phyloP scores from a whole-genome alignment of 495 filamentous ascomycete genomes.

The Letharia lupina region DNA sequence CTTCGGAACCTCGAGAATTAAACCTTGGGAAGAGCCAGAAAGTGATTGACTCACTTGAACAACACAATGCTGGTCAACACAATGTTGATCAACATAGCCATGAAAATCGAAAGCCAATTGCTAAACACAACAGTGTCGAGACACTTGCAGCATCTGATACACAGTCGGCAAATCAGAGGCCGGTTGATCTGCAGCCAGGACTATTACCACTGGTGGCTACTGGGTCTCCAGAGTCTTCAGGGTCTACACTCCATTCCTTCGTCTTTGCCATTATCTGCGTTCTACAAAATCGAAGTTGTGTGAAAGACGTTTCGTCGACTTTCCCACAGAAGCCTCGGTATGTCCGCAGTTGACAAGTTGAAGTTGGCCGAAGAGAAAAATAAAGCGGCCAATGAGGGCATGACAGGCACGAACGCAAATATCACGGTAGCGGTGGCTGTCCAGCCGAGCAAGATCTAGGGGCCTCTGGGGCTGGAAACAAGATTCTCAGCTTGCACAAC shows the following conservation, averaged over 20 bases:
- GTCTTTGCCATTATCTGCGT: not conserved
- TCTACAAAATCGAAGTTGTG: not conserved
- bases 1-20: too few relatives aligned
- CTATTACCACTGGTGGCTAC: not conserved
- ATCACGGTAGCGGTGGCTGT: not conserved
- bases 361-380: not conserved
- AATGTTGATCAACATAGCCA: not conserved
- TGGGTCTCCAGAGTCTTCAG: not conserved
- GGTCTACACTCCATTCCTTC: not conserved
- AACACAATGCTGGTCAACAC: not conserved
- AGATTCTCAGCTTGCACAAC: not conserved
- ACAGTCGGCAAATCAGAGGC: not conserved
- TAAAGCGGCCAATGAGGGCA: not conserved
- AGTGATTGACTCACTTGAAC: not conserved
- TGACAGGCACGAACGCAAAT: not conserved
- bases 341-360: not conserved
- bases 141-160: not conserved
- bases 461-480: not conserved
- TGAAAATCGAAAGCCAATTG: not conserved
- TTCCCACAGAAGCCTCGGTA: not conserved
- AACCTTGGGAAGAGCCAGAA: not conserved
- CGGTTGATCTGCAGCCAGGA: not conserved
- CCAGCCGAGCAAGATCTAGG: not conserved
- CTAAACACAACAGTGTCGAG: not conserved
- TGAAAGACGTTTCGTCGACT: not conserved